phyloP scores from a whole-genome alignment of 108 stramenopile species.

The Cyclotella choctawhatcheeana region DNA sequence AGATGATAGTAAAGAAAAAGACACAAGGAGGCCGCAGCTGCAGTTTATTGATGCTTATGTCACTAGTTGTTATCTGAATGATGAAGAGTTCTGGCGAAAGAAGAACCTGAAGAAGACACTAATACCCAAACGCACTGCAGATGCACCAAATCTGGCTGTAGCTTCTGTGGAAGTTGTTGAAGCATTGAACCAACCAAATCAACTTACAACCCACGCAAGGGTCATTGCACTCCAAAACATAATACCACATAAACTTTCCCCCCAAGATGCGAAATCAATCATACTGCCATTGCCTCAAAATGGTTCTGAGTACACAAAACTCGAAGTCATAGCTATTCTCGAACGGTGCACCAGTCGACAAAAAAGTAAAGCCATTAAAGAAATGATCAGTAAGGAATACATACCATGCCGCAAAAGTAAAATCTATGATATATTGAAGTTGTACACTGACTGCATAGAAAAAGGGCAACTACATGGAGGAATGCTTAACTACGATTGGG shows the following conservation, averaged over 20 bases:
- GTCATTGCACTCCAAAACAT: not conserved
- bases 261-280: not conserved
- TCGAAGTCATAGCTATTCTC: not conserved
- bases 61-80: not conserved
- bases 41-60: constrained; percentile 3
- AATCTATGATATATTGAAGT: not conserved
- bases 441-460: not conserved
- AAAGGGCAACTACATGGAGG: constrained; percentile 3
- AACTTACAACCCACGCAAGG: not conserved
- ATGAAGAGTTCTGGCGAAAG: constrained; percentile 1
- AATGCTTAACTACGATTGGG: not conserved
- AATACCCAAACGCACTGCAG: not conserved
- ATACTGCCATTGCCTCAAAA: not conserved
- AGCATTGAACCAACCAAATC: not conserved
- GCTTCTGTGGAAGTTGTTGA: not conserved
- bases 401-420: not conserved
- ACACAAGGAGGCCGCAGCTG: not conserved
- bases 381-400: not conserved
- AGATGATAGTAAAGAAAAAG: not conserved
- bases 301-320: not conserved
- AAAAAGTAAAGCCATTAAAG: not conserved
- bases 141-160: not conserved
- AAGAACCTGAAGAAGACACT: not conserved
- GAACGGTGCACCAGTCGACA: not conserved
- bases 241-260: not conserved